phyloP scores from a whole-genome alignment of 2,329 filamentous ascomycete genomes.

The Ceratocystis huliohia region DNA sequence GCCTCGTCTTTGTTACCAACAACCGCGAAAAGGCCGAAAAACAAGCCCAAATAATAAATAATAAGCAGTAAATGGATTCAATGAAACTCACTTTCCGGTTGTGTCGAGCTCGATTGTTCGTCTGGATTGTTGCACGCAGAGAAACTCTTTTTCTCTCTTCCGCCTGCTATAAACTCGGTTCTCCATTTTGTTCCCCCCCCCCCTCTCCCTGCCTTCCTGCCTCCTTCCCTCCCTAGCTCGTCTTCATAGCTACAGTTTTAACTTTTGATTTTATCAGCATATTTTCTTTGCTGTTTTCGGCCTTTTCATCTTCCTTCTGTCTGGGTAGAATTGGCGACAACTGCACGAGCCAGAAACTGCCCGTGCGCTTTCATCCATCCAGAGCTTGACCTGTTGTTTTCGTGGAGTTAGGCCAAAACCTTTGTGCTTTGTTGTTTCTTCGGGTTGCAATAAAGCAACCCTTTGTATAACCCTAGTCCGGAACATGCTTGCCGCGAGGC shows the following conservation, averaged over 20 bases:
- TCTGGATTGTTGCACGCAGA: background rate
- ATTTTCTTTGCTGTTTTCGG: background rate
- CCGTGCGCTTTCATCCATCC: background rate
- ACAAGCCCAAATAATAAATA: too few relatives aligned
- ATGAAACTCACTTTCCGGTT: too few relatives aligned
- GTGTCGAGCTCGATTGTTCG: background rate
- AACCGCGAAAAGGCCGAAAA: background rate
- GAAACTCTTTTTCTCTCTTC: background rate
- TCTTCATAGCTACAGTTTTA: background rate
- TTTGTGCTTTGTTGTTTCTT: background rate
- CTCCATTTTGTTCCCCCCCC: background rate
- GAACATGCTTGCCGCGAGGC: background rate
- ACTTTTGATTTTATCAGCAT: background rate
- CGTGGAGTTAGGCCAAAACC: background rate
- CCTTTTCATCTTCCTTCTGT: slow-evolving; percentile 1
- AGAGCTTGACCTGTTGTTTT: background rate
- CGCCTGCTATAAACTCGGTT: background rate
- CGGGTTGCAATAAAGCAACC: background rate
- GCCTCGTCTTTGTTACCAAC: background rate
- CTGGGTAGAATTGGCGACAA: background rate
- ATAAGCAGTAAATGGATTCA: too few relatives aligned
- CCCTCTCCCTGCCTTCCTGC: background rate
- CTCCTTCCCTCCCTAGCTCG: background rate
- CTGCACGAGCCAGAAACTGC: background rate
- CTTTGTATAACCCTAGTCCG: background rate